Conservation (phyloP, 2,329 filamentous ascomycete genomes). For the Pseudonectria foliicola region DNA sequence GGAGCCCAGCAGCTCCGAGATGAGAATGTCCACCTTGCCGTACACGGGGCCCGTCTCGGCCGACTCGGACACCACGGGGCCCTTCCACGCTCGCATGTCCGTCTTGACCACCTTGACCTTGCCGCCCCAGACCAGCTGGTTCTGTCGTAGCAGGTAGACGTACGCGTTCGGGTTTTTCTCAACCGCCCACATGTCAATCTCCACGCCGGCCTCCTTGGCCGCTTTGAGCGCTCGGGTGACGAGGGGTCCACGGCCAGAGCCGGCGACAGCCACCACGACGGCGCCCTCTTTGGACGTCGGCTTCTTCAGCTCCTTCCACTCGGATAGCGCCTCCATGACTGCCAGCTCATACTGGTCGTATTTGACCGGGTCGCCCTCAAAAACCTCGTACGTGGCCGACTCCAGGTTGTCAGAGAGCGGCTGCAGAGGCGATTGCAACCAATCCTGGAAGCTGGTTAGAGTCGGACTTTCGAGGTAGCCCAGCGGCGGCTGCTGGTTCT, state of each 20-base stretch:
- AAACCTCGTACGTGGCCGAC: constrained; percentile 95
- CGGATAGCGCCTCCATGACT: constrained; percentile 69
- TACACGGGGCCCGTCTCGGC: constrained; percentile 39
- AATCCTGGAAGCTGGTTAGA: constrained; percentile 70
- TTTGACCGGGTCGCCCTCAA: constrained; percentile 96
- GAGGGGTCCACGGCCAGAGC: constrained; percentile 85
- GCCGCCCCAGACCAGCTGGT: constrained; percentile 71
- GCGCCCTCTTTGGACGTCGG: constrained; percentile 63
- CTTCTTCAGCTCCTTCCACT: constrained; percentile 68
- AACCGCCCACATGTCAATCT: constrained; percentile 82
- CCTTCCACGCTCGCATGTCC: constrained; percentile 95
- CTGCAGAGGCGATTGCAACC: constrained; percentile 89
- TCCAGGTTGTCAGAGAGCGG: constrained; percentile 94
- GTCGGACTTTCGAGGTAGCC: constrained; percentile 43
- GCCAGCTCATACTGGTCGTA: constrained; percentile 93
- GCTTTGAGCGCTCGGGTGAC: constrained; percentile 82
- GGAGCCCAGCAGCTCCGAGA: constrained; percentile 89
- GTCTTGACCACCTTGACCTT: constrained; percentile 85
- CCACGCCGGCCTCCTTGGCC: constrained; percentile 65
- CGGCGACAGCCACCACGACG: constrained; percentile 84
- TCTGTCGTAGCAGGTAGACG: constrained; percentile 83
- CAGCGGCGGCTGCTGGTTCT: constrained; percentile 67
- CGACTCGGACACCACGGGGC: constrained; percentile 51
- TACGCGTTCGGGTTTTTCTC: constrained; percentile 99
- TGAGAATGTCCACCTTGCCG: constrained; percentile 78